Percentiles rank a stretch among this genome's conserved stretches.
These are phyloP conservation scores for Backusella macrospora DNA, from an alignment of 192 early-diverging fungal species.

Conservation along the genomic window DNA sequence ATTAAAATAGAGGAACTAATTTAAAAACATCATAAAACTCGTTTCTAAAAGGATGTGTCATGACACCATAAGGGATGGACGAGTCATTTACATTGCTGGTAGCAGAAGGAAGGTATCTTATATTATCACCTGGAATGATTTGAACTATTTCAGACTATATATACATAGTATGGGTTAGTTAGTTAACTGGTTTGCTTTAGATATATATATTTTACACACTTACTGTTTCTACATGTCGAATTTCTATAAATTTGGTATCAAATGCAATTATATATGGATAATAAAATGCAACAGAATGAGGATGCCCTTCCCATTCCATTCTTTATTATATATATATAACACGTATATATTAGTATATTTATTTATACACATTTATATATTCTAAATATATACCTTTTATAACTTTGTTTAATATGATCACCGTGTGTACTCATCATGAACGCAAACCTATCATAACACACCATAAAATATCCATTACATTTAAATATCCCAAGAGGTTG, in stretches of 20 bases:
- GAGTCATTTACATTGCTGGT: not conserved
- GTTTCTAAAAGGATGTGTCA: slow-evolving; percentile 26
- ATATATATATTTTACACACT: slow-evolving; percentile 2
- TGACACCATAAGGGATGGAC: slow-evolving; percentile 14
- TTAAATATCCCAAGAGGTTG: slow-evolving; percentile 85
- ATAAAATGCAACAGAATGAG: slow-evolving; percentile 72
- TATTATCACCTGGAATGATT: slow-evolving; percentile 24
- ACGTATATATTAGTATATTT: not conserved
- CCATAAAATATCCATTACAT: slow-evolving; percentile 71
- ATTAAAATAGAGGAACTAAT: not conserved
- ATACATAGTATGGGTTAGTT: not conserved
- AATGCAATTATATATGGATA: slow-evolving; percentile 92
- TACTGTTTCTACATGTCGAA: slow-evolving; percentile 80
- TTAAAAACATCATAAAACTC: slow-evolving; percentile 28
- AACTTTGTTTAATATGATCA: not conserved
- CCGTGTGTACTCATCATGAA: slow-evolving; percentile 80
- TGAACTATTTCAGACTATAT: slow-evolving; percentile 25
- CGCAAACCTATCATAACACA: slow-evolving; percentile 89
- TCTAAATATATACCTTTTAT: slow-evolving; percentile 6
- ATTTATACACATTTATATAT: not conserved
- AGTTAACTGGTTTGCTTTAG: not conserved
- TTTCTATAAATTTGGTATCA: slow-evolving; percentile 88
- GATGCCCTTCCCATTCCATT: slow-evolving; percentile 81
- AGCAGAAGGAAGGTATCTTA: slow-evolving; percentile 11
- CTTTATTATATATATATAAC: not conserved